Percentiles rank a stretch among this genome's conserved stretches.
Evolutionary conservation across 805 yeast species (phyloP).

Genomic region (Myxozyma melibiosi): DNA sequence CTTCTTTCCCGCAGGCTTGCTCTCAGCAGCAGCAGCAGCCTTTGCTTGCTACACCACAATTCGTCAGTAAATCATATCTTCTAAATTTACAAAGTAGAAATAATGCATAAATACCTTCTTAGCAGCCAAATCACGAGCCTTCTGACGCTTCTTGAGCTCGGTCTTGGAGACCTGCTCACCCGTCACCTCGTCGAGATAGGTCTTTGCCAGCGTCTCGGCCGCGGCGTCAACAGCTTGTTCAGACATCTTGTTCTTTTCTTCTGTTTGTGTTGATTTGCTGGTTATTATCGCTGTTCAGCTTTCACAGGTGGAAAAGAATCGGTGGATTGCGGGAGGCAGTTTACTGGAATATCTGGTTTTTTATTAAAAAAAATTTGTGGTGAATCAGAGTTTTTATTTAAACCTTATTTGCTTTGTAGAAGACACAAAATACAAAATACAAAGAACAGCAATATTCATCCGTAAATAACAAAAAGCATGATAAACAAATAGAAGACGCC

Average conservation of each 20-base stretch:
- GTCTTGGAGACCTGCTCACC: slow-evolving; percentile 96
- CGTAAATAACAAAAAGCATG: background rate
- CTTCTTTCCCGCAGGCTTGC: slow-evolving; percentile 51
- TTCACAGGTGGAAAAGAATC: background rate
- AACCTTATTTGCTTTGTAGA: background rate
- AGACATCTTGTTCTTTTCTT: background rate
- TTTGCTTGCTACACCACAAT: slow-evolving; percentile 62
- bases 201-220: slow-evolving; percentile 60
- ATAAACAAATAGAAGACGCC: background rate
- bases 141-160: slow-evolving; percentile 94
- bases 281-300: no score
- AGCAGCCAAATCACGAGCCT: slow-evolving; percentile 80
- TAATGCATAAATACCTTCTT: slow-evolving; percentile 55
- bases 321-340: no score
- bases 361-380: background rate
- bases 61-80: background rate
- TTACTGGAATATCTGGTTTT: background rate
- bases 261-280: background rate
- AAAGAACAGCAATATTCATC: background rate
- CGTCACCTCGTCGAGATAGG: slow-evolving; percentile 81
- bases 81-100: background rate
- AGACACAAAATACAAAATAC: background rate
- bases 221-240: slow-evolving; percentile 18
- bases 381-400: background rate
- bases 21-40: slow-evolving; percentile 62